Conservation (phyloP, 768 basidiomycete species). For the Boletus rufocinnamomeus region DNA sequence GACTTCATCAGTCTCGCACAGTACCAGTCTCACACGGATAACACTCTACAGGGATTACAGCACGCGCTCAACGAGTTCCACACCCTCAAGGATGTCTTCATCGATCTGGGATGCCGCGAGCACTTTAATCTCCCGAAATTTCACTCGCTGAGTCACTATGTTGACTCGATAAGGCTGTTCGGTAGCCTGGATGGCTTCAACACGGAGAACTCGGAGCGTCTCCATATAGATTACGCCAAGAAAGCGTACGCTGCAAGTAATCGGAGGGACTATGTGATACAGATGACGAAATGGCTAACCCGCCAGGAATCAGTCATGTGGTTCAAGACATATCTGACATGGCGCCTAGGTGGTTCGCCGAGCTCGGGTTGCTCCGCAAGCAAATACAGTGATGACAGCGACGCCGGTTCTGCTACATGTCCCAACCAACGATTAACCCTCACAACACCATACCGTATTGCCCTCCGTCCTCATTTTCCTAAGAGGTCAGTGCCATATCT, state of each 20-base stretch:
- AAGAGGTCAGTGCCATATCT: neutral
- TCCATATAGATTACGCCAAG: neutral
- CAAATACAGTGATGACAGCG: neutral
- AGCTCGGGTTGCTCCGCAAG: neutral
- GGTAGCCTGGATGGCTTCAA: neutral
- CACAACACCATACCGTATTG: neutral
- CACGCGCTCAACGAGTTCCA: neutral
- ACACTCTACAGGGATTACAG: too few relatives aligned
- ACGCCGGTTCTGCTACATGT: neutral
- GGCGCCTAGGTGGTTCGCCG: neutral
- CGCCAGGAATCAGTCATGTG: neutral
- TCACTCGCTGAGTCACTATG: neutral
- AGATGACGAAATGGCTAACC: neutral
- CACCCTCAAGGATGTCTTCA: neutral
- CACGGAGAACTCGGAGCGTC: neutral
- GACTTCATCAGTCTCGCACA: too few relatives aligned
- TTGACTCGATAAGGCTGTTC: neutral
- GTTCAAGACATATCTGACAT: neutral
- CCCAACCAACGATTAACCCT: neutral
- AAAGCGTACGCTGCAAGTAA: neutral
- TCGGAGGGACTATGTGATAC: neutral
- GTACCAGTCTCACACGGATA: too few relatives aligned
- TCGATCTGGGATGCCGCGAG: neutral
- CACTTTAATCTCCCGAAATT: constrained; percentile 2
- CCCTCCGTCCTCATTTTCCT: neutral